phyloP scores from a whole-genome alignment of 2,329 filamentous ascomycete genomes.

The Arthrocladium fulminans region DNA sequence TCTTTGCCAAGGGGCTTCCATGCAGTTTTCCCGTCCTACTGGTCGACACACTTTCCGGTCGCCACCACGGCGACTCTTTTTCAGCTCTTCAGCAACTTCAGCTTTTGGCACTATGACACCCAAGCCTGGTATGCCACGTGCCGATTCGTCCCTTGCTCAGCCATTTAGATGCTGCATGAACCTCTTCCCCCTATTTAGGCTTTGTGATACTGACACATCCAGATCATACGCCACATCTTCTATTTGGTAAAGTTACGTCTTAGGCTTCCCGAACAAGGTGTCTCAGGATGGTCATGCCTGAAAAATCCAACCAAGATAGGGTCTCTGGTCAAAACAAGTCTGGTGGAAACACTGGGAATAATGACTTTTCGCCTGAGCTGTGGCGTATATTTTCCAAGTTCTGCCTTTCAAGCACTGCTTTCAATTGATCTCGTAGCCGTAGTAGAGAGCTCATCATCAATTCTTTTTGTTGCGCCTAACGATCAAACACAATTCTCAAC shows the following conservation, averaged over 20 bases:
- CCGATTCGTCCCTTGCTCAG: not conserved
- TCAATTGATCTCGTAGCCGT: no score
- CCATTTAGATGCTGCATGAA: not conserved
- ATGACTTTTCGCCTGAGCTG: not conserved
- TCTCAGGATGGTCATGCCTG: not conserved
- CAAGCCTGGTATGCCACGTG: not conserved
- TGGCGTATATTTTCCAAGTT: no score
- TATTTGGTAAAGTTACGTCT: not conserved
- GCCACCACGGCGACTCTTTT: not conserved
- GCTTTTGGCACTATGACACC: not conserved
- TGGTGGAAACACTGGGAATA: constrained; percentile 1
- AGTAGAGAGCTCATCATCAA: no score
- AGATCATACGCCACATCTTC: not conserved
- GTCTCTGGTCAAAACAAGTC: not conserved
- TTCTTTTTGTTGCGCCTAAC: no score
- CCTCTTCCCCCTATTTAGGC: no score
- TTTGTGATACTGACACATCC: not conserved
- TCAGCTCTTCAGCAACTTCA: not conserved
- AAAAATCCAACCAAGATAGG: not conserved
- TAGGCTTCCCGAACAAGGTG: not conserved
- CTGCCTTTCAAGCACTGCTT: no score
- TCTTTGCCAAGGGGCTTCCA: not conserved
- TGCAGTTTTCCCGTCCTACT: not conserved
- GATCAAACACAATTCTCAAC: no score
- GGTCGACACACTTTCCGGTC: not conserved